Evolutionary conservation across 192 early-diverging fungal genomes (phyloP).

Genomic region (Linderina pennispora): DNA sequence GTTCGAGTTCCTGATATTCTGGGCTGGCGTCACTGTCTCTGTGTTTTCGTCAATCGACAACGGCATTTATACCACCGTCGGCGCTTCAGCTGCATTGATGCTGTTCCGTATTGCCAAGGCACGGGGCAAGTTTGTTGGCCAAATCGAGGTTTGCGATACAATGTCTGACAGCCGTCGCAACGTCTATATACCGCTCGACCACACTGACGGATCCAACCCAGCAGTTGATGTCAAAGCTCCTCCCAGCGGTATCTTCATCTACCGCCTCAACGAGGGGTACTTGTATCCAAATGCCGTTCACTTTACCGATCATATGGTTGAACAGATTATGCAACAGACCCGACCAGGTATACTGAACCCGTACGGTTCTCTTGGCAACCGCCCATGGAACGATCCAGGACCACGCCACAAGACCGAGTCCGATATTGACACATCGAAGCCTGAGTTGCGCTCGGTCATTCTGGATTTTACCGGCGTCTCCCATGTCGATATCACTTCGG

Average conservation of each 20-base stretch:
- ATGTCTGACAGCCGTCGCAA: constrained; percentile 11
- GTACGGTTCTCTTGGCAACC: constrained; percentile 10
- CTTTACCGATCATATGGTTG: constrained; percentile 10
- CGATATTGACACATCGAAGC: constrained; percentile 16
- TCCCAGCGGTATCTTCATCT: background rate
- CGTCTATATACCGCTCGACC: constrained; percentile 55
- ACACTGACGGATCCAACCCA: background rate
- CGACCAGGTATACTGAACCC: constrained; percentile 12
- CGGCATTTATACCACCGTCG: constrained; percentile 64
- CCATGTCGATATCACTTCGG: constrained; percentile 60
- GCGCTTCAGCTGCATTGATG: constrained; percentile 28
- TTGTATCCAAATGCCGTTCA: background rate
- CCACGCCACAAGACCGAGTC: constrained; percentile 5
- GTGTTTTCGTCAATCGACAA: constrained; percentile 45
- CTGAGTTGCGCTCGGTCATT: constrained; percentile 53
- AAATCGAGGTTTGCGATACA: background rate
- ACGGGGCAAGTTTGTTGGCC: background rate
- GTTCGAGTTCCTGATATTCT: constrained; percentile 2
- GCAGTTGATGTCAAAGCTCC: background rate
- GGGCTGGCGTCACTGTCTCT: constrained; percentile 20
- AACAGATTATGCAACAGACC: constrained; percentile 24
- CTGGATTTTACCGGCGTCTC: constrained; percentile 68
- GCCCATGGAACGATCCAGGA: constrained; percentile 32
- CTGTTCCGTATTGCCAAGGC: constrained; percentile 46
- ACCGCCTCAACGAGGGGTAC: constrained; percentile 1